These are phyloP conservation scores for Goffeauzyma gilvescens DNA, from an alignment of 768 basidiomycete genomes.

Conservation along the genomic window DNA sequence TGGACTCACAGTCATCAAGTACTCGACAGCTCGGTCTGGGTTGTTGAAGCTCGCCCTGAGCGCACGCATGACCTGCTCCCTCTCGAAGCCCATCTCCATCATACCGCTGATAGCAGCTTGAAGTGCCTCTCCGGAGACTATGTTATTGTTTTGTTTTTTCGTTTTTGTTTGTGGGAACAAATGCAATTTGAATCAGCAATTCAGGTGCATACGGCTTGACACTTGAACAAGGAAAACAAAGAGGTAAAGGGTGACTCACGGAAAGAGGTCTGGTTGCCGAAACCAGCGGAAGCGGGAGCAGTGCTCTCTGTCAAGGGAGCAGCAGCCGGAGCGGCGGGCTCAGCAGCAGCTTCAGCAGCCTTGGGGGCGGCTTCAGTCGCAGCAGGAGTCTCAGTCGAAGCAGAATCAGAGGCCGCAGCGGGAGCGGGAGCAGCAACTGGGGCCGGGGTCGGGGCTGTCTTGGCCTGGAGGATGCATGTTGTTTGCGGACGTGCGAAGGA, in stretches of 20 bases:
- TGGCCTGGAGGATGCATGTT: too few relatives aligned
- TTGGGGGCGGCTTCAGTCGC: conserved; percentile 18
- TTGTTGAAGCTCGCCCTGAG: conserved; percentile 91
- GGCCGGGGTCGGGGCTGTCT: conserved; percentile 26
- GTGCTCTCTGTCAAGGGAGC: not conserved
- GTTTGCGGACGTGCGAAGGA: too few relatives aligned
- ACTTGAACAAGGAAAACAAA: too few relatives aligned
- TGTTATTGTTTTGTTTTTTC: not conserved
- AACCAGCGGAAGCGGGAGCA: not conserved
- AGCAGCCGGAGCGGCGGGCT: conserved; percentile 21
- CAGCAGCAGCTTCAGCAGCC: too few relatives aligned
- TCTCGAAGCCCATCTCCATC: conserved; percentile 82
- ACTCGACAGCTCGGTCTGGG: conserved; percentile 94
- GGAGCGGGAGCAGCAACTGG: conserved; percentile 26
- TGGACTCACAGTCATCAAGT: conserved; percentile 63
- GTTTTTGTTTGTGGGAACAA: too few relatives aligned
- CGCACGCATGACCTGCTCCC: conserved; percentile 65
- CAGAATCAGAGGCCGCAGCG: conserved; percentile 26
- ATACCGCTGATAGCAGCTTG: conserved; percentile 64
- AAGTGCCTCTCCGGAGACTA: conserved; percentile 52
- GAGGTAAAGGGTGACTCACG: not conserved
- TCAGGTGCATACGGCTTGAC: too few relatives aligned
- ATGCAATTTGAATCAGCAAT: too few relatives aligned
- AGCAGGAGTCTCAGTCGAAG: conserved; percentile 28
- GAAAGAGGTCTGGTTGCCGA: conserved; percentile 1